Base-by-base conservation (phyloP, 2,329 filamentous ascomycete genomes). In the Phaeosphaeria sp. region DNA sequence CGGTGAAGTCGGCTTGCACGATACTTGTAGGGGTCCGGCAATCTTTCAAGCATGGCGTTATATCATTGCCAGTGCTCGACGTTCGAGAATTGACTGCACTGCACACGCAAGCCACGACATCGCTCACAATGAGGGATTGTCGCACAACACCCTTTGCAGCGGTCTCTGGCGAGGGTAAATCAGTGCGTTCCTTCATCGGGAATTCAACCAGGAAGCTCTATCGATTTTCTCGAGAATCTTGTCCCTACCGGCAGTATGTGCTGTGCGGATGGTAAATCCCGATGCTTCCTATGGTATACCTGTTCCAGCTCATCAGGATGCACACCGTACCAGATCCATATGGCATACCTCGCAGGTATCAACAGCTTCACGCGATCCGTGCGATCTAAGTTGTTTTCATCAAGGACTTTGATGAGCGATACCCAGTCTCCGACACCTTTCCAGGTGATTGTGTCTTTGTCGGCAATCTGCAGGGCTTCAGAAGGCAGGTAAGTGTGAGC, bases 321-420 rank as follows among this genome's bases (percentile, higher is more conserved):
- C 17, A 50, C 30, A 17, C 40, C 53, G n/a, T 50, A 55, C 53
- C 53, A 50, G 27, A 55, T 55, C 47, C 53, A 55, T 2, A 45
- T 36, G 2, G 53, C 36, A 33, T 50, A 50, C 6, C 20, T 45
- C 13, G 47, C 53, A 3, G 36, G 53, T 18, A 55, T 20, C 46
- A 30, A 21, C 17, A 50, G 46, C 20, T 39, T 50, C 9, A 55
- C 46, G 8, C 45, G 39, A 18, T 50, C 39, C 2, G 20, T 22
- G 18, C 36, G 36, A 22, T 50, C 25, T 2, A 45, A 5, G 33
- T 42, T 13, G 15, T 55, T 46, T 7, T 18, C 21, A 7, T 50
- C 20, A 15, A 46, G 36, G 3, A 25, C 46, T n/a, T 49, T 36
- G 7, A 27, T 13, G 7, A 55, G n/a, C n/a, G 22, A 36, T 13